Evolutionary conservation across 768 basidiomycete genomes (phyloP), one percentile per base, ranked within the genome.

Genomic region (Lactarius psammicola): DNA sequence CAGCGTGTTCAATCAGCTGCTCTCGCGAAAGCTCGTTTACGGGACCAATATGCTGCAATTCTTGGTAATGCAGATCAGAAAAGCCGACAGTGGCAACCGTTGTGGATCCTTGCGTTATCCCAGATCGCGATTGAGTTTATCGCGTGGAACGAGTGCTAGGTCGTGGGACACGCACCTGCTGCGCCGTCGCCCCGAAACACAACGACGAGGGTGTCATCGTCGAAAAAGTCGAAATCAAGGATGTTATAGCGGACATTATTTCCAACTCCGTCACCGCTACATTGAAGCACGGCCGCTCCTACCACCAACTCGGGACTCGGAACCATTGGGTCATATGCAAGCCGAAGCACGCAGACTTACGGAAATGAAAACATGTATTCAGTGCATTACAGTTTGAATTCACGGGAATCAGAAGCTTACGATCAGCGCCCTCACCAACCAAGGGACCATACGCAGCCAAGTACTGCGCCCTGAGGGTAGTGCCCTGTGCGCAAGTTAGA

Each of bases 201-300:
- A 68, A 90, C 78, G 69, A 90, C 80, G 66, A 91, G 73, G 71
- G 75, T 78, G 74, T 86, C 83, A 70, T 90, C 87, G 78, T 93
- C 91, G 75, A 94, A 91, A 77, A 92, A 92, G 62, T 90, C 87
- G 51, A 78, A 81, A 71, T 87, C 87, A 73, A 91, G 73, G 54
- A 90, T 70, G 65, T 86, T 80, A 71, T 86, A 74, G 69, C 79
- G 77, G 62, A 65, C 72, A 69, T 70, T 70, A 54, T 69, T 77
- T 66, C 75, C 78, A 74, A 78, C 74, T 69, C 73, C 75, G 59
- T 69, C 68, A 78, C 80, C 74, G 73, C 76, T 64, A 72, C 85
- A 85, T 74, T 86, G 83, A 54, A 88, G 77, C 75, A 87, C 73
- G 69, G 78, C 81, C 58, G 78, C 74, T 63, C 69, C 71, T 72